phyloP scores from a whole-genome alignment of 352 stramenopile species.

The Plasmopara viticola region DNA sequence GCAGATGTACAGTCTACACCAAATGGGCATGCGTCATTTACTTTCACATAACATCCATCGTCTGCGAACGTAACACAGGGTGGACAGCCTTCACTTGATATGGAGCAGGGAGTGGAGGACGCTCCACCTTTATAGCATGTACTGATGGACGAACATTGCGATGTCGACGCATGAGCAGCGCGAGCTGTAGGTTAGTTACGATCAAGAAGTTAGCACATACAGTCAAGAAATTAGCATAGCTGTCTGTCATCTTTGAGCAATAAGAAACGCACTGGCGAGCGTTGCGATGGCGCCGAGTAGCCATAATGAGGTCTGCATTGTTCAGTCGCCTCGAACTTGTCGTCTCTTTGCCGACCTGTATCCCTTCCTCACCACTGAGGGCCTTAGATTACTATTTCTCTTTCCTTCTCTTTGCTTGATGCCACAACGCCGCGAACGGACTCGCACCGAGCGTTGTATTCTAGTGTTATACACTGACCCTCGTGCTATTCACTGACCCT shows the following conservation, averaged over 20 bases:
- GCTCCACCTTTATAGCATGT: slow-evolving; percentile 29
- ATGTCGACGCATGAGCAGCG: slow-evolving; percentile 1
- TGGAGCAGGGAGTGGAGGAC: slow-evolving; percentile 17
- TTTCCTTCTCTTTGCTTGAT: slow-evolving; percentile 8
- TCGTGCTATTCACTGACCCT: background rate
- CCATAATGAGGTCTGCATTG: slow-evolving; percentile 14
- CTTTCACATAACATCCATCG: slow-evolving; percentile 32
- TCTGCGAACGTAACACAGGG: slow-evolving; percentile 32
- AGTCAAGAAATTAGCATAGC: background rate
- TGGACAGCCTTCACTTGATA: slow-evolving; percentile 24
- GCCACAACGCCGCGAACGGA: slow-evolving; percentile 14
- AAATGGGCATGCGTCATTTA: slow-evolving; percentile 24
- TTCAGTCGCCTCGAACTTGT: background rate
- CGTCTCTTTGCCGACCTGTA: slow-evolving; percentile 9
- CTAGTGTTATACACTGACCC: slow-evolving; percentile 6
- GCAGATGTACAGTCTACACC: slow-evolving; percentile 24
- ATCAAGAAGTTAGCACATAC: background rate
- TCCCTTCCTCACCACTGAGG: background rate
- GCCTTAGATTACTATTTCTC: slow-evolving; percentile 2
- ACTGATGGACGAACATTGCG: slow-evolving; percentile 21
- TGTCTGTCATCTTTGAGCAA: background rate
- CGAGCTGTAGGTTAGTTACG: background rate
- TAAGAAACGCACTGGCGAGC: slow-evolving; percentile 8
- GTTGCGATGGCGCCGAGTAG: slow-evolving; percentile 14
- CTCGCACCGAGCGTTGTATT: slow-evolving; percentile 2